These are phyloP conservation scores for Coemansia sp. DNA, from an alignment of 192 early-diverging fungal species.

Conservation along the genomic window DNA sequence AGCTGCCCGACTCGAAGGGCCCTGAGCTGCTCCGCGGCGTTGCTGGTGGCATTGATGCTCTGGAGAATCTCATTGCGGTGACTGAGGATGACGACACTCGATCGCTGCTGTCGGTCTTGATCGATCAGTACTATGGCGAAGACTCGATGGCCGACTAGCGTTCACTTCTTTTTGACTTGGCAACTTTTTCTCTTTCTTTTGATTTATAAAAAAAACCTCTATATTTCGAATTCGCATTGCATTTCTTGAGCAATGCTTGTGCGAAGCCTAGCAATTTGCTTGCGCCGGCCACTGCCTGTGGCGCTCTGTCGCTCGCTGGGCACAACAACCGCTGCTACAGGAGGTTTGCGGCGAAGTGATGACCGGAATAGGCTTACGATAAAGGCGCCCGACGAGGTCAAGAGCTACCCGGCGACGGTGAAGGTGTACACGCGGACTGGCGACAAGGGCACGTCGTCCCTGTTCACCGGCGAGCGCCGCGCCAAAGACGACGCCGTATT, in stretches of 20 bases:
- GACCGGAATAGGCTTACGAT: background rate
- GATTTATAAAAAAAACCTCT: background rate
- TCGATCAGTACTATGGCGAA: constrained; percentile 66
- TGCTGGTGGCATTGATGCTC: constrained; percentile 58
- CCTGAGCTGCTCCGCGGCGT: constrained; percentile 30
- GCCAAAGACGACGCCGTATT: constrained; percentile 87
- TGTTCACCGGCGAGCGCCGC: constrained; percentile 92
- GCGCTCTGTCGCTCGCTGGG: background rate
- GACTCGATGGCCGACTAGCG: constrained; percentile 13
- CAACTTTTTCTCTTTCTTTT: background rate
- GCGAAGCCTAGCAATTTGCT: background rate
- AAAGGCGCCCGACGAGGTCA: constrained; percentile 44
- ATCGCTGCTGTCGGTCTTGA: constrained; percentile 53
- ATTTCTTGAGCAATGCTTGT: background rate
- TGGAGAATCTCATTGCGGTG: constrained; percentile 60
- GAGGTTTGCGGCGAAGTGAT: background rate
- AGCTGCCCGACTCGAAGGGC: constrained; percentile 41
- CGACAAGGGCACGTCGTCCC: constrained; percentile 87
- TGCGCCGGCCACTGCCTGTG: background rate
- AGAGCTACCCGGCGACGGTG: constrained; percentile 13
- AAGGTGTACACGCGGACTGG: constrained; percentile 81
- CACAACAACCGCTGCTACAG: background rate
- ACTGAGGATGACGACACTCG: constrained; percentile 58
- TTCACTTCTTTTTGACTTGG: background rate
- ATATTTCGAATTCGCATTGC: background rate